Percentiles rank a stretch among this genome's conserved stretches.
Conservation (phyloP, 148 eudicot species). For the Cornus controversa region DNA sequence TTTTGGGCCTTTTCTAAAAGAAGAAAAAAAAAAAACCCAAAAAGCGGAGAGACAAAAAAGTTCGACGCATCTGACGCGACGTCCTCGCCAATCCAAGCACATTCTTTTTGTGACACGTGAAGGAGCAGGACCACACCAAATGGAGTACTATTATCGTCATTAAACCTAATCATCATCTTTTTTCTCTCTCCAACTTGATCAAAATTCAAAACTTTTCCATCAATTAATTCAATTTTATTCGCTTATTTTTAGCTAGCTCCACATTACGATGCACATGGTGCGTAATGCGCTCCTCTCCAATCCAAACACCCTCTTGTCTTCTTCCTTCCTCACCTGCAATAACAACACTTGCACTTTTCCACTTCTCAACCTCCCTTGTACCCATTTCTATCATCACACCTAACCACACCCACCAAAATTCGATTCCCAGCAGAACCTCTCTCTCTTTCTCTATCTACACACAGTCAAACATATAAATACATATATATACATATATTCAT, state of each 20-base stretch:
- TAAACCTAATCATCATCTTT: neutral
- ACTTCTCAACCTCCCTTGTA: neutral
- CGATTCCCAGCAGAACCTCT: neutral
- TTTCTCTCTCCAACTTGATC: neutral
- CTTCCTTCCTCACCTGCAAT: neutral
- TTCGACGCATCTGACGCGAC: neutral
- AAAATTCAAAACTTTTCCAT: neutral
- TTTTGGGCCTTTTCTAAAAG: too few relatives aligned
- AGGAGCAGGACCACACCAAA: neutral
- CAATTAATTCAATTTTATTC: neutral
- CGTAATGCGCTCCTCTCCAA: neutral
- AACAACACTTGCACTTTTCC: neutral
- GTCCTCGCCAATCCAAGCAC: conserved; percentile 7
- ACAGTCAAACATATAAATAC: neutral
- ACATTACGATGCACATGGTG: conserved; percentile 6
- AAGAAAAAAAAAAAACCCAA: neutral
- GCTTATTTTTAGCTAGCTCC: neutral
- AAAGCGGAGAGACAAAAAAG: neutral
- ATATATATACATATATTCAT: neutral
- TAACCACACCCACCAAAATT: neutral
- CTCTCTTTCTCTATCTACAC: neutral
- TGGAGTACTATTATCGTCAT: neutral
- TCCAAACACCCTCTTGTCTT: neutral
- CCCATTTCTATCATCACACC: neutral
- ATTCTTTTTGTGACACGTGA: neutral